Evolutionary conservation across 495 filamentous ascomycete species (phyloP), one percentile per base, ranked within the genome.

Genomic region (Bacidia rubella): DNA sequence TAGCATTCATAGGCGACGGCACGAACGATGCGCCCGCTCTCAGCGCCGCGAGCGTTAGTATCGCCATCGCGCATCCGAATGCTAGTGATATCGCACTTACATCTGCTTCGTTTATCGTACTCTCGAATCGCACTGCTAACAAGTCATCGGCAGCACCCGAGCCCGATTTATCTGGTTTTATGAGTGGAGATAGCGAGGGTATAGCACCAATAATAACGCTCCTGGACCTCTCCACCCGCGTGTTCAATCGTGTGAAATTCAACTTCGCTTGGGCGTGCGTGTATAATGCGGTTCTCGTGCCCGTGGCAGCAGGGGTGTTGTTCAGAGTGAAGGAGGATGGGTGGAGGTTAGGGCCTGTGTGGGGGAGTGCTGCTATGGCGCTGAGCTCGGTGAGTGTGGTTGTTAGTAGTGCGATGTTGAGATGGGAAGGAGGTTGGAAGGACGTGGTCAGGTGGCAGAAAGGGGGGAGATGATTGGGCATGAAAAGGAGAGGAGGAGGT

Each of bases 241-340:
- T 95, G 1, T 90, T 95, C 61, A 67, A 76, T 27, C 72, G 89
- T 15, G 83, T 95, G 57, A 82, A 81, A 62, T 74, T 92, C 68
- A 95, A 95, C 60, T 95, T 95, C 63, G 76, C 65, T 24, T 95
- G 89, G 89, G 89, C 89, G 2, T 65, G 87, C n/a, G 66, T 93
- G 2, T 95, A 95, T 62, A 95, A 95, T 60, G 48, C 82, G 10
- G 62, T 82, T 43, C 79, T 86, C 2, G 65, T 95, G n/a, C 89
- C 89, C 2, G 70, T 95, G 40, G 87, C 89, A 2, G 89, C 87
- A 1, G 89, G 89, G 1, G 80, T 81, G 11, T 67, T 94, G 10
- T 94, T 65, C 45, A 64, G 66, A 4, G 74, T 78, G 21, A 61
- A 63, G 23, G 74, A 81, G 40, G 64, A 58, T 3, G 62, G 59